These are phyloP conservation scores for Myriosclerotinia duriaeana DNA, from an alignment of 2,329 filamentous ascomycete species.

Conservation along the genomic window DNA sequence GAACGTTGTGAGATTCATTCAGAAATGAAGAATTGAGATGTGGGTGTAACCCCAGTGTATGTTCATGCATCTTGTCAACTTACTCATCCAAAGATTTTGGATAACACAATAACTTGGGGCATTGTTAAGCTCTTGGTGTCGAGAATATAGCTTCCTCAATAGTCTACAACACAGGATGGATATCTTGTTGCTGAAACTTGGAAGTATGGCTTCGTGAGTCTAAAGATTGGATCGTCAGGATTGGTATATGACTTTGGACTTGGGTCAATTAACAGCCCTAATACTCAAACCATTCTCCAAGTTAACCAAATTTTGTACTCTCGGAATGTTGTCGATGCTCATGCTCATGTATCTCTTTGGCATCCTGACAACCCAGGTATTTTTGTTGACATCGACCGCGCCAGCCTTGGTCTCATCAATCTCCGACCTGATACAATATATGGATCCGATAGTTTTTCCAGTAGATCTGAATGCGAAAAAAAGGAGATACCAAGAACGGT, in stretches of 20 bases:
- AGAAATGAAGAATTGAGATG: slow-evolving; percentile 8
- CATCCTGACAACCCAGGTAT: slow-evolving; percentile 47
- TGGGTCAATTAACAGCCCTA: background rate
- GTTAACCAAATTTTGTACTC: slow-evolving; percentile 52
- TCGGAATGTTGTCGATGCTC: slow-evolving; percentile 53
- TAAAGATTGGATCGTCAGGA: background rate
- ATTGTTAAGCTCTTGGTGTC: background rate
- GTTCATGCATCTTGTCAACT: background rate
- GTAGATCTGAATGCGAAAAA: slow-evolving; percentile 43
- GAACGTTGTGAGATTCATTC: background rate
- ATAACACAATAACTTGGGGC: background rate
- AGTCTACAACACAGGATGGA: background rate
- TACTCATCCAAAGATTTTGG: background rate
- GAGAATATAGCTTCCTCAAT: background rate
- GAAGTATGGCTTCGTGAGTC: background rate
- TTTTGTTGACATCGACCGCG: slow-evolving; percentile 49
- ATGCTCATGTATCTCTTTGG: slow-evolving; percentile 55
- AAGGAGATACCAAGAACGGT: slow-evolving; percentile 47
- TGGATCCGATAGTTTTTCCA: slow-evolving; percentile 44
- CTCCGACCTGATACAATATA: slow-evolving; percentile 50
- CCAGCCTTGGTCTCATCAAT: slow-evolving; percentile 48
- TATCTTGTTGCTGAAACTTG: background rate
- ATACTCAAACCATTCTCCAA: slow-evolving; percentile 9
- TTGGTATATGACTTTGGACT: background rate
- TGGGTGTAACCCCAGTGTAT: slow-evolving; percentile 1